Conservation (phyloP, 805 yeast species). For the Yamadazyma paraphyllophila region DNA sequence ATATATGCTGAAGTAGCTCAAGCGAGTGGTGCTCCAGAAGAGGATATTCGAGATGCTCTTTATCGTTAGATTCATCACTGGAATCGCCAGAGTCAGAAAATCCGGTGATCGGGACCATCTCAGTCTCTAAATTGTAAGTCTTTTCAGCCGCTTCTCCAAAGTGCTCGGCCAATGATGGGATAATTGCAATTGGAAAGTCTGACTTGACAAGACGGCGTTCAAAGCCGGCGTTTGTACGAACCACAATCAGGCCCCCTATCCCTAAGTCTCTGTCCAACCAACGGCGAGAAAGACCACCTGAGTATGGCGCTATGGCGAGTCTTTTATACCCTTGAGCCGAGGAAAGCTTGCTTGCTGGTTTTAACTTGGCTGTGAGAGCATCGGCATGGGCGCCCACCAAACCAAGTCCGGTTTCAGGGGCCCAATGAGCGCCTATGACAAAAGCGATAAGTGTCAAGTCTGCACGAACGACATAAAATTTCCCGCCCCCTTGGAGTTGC, state of each 20-base stretch:
- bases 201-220: constrained; percentile 49
- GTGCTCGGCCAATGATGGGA: constrained; percentile 85
- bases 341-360: constrained; percentile 65
- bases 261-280: constrained; percentile 91
- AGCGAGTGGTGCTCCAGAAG: constrained; percentile 23
- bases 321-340: constrained; percentile 72
- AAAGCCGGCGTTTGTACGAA: constrained; percentile 36
- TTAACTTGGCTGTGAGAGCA: constrained; percentile 63
- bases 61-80: not conserved
- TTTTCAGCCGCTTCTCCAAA: constrained; percentile 67
- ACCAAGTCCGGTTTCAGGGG: constrained; percentile 63
- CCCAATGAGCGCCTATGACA: constrained; percentile 64
- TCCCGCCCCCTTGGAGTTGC: constrained; percentile 37
- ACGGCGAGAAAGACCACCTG: constrained; percentile 61
- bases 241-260: constrained; percentile 73
- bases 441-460: constrained; percentile 71
- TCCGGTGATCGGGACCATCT: constrained; percentile 77
- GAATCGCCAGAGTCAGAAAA: constrained; percentile 21
- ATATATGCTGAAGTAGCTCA: constrained; percentile 30
- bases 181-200: constrained; percentile 72
- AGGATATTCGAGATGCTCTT: not conserved
- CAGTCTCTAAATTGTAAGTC: constrained; percentile 66
- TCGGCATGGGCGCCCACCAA: constrained; percentile 76
- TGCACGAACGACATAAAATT: constrained; percentile 66
- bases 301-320: constrained; percentile 81